phyloP scores from a whole-genome alignment of 2,329 filamentous ascomycete species.

The Dactylonectria estremocensis region DNA sequence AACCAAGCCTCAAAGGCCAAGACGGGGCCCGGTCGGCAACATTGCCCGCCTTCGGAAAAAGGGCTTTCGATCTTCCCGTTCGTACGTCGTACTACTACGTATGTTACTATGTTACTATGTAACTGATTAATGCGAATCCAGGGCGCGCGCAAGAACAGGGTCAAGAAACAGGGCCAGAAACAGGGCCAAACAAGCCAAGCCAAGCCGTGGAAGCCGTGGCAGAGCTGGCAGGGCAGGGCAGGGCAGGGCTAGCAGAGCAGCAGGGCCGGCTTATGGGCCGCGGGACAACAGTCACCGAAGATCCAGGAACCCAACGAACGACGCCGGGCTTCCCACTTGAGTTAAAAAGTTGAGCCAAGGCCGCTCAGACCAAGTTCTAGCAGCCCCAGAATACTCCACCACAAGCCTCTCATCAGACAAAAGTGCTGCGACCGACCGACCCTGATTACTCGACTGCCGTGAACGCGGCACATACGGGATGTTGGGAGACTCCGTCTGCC shows the following conservation, averaged over 20 bases:
- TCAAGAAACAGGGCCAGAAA: slow-evolving; percentile 2
- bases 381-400: slow-evolving; percentile 17
- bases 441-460: slow-evolving; percentile 24
- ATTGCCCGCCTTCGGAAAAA: slow-evolving; percentile 6
- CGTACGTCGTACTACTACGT: no score
- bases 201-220: not conserved
- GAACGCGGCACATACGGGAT: not conserved
- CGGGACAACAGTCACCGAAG: slow-evolving; percentile 7
- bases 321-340: slow-evolving; percentile 6
- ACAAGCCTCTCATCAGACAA: slow-evolving; percentile 32
- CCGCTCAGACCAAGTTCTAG: slow-evolving; percentile 12
- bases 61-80: not conserved
- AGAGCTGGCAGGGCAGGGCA: slow-evolving; percentile 6
- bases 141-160: not conserved
- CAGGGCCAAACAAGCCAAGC: slow-evolving; percentile 5
- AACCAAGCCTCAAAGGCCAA: slow-evolving; percentile 8
- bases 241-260: not conserved
- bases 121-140: slow-evolving; percentile 7
- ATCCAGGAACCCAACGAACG: slow-evolving; percentile 15
- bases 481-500: not conserved
- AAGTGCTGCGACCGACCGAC: slow-evolving; percentile 26
- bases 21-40: not conserved
- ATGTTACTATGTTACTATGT: no score
- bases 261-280: not conserved
- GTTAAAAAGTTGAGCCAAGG: slow-evolving; percentile 9